These are phyloP conservation scores for Kwoniella heveanensis DNA, from an alignment of 768 basidiomycete genomes.

Conservation along the genomic window DNA sequence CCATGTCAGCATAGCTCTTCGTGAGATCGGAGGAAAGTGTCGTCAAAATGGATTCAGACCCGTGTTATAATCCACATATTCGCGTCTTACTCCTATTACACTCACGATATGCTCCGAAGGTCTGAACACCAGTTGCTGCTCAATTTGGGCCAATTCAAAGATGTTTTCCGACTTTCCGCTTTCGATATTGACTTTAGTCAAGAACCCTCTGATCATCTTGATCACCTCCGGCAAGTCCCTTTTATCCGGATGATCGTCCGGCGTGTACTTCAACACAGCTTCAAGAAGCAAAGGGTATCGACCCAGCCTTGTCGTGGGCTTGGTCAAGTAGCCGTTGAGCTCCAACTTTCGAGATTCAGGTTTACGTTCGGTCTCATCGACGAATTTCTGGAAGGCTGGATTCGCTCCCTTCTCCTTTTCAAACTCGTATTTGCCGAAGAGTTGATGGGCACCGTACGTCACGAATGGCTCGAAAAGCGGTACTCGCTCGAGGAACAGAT, in stretches of 20 bases:
- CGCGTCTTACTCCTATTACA: too few species aligned
- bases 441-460: slow-evolving; percentile 90
- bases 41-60: too few species aligned
- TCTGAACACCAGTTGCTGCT: slow-evolving; percentile 84
- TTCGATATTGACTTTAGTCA: slow-evolving; percentile 85
- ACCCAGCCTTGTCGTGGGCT: slow-evolving; percentile 96
- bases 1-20: slow-evolving; percentile 17
- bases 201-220: slow-evolving; percentile 73
- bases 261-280: slow-evolving; percentile 87
- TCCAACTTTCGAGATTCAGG: slow-evolving; percentile 96
- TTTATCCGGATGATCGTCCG: slow-evolving; percentile 87
- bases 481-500: slow-evolving; percentile 82
- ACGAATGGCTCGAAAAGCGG: slow-evolving; percentile 91
- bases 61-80: too few species aligned
- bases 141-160: slow-evolving; percentile 91
- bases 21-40: too few species aligned
- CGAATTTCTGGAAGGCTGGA: slow-evolving; percentile 88
- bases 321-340: slow-evolving; percentile 95
- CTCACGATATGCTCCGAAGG: slow-evolving; percentile 87
- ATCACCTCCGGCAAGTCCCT: slow-evolving; percentile 73
- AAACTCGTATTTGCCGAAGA: slow-evolving; percentile 98
- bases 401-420: slow-evolving; percentile 97
- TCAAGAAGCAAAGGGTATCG: slow-evolving; percentile 91
- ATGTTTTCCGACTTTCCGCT: slow-evolving; percentile 94
- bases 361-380: slow-evolving; percentile 87